Evolutionary conservation across 805 yeast genomes (phyloP), one percentile per base, ranked within the genome.

Genomic region (Barnettozyma botsteinii): DNA sequence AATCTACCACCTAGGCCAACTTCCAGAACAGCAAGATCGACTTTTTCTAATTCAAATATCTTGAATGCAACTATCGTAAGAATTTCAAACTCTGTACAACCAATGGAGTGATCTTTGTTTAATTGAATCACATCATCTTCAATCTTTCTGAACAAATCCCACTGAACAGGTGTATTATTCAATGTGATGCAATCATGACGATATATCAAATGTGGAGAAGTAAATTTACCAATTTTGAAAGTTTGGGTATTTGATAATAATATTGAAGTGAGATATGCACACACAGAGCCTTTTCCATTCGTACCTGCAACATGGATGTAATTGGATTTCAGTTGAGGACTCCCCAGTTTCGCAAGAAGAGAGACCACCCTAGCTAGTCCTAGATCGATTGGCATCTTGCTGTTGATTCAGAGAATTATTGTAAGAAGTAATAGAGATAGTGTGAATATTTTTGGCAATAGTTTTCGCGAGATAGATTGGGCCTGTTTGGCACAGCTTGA

Each of bases 271-370:
- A 93, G 43, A 56, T 88, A 89, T 0, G 96, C 80, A 43, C 95
- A 79, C 0, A 89, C 85, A 0, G 97, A 88, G 0, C 98, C 98
- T 56, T 91, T 91, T 0, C 98, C 98, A 56, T 91, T 91, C 8
- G 98, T 91, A 0, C 98, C 98, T 0, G 96, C 96, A 4, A 93
- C 73, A 56, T 93, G 98, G n/a, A 93, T 66, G 1, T 87, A 79
- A 45, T 75, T 74, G 53, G 77, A 77, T 5, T 64, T 50, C 13
- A 59, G 51, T 29, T 86, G 93, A 0, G 96, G 97, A 50, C 78
- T 74, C 0, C 86, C 87, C 17, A 88, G 63, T 18, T 58, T 53
- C 5, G 48, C 36, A 11, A 81, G 64, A 4, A 83, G 67, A 29
- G 55, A 52, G 1, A 60, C 24, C 0, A 82, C 66, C 37, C 88